Percentiles rank a stretch among this genome's conserved stretches.
Conservation (phyloP, 2,329 filamentous ascomycete species). For the Eurotiales sp. region DNA sequence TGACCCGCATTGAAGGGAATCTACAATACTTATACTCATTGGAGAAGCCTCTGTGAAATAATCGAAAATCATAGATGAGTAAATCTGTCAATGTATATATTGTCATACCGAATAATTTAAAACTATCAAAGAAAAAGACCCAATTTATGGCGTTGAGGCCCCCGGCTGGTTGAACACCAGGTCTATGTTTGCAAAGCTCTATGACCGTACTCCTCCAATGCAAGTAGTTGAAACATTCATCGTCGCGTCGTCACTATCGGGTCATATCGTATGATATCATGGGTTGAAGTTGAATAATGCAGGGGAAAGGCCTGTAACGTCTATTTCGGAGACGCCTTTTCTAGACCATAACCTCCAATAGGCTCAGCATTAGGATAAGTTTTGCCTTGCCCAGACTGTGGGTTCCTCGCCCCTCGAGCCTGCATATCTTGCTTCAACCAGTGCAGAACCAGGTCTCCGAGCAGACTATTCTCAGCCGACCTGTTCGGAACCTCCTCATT, state of each 20-base stretch:
- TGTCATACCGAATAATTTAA: too few species aligned
- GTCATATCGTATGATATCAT: neutral
- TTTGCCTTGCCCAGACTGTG: conserved; percentile 38
- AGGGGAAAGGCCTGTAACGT: neutral
- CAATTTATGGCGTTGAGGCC: conserved; percentile 24
- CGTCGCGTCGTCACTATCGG: neutral
- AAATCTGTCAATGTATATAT: too few species aligned
- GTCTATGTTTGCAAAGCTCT: conserved; percentile 16
- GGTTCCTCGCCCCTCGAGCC: conserved; percentile 70
- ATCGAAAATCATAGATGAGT: too few species aligned
- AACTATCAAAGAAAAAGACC: too few species aligned
- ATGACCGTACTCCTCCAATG: conserved; percentile 14
- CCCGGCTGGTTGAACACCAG: conserved; percentile 15
- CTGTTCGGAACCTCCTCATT: conserved; percentile 52
- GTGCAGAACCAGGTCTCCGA: conserved; percentile 80
- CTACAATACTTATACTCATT: too few species aligned
- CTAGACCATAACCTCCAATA: conserved; percentile 61
- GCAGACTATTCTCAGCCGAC: conserved; percentile 68
- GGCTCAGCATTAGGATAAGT: conserved; percentile 55
- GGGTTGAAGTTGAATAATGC: neutral
- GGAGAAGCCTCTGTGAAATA: too few species aligned
- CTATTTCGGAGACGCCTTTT: conserved; percentile 37
- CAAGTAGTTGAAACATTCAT: conserved; percentile 16
- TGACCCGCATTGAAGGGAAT: too few species aligned
- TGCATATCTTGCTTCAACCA: conserved; percentile 82